phyloP scores from a whole-genome alignment of 208 protist genomes.

The Leishmania lainsoni region DNA sequence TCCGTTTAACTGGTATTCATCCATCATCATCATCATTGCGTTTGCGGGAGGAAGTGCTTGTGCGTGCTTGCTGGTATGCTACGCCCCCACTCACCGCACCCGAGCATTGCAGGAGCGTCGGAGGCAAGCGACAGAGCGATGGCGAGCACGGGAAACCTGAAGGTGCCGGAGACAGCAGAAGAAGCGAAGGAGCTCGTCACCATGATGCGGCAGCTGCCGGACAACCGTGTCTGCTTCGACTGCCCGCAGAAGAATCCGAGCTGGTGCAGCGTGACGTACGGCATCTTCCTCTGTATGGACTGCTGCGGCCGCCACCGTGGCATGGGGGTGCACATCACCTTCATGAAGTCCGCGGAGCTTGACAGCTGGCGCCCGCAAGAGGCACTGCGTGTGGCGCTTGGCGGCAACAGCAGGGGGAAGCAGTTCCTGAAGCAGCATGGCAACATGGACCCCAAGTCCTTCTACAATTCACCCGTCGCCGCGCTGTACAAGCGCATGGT shows the following conservation, averaged over 20 bases:
- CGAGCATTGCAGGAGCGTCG: neutral
- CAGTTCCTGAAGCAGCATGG: slow-evolving; percentile 90
- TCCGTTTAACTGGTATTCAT: neutral
- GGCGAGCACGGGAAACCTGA: slow-evolving; percentile 13
- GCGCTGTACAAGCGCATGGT: slow-evolving; percentile 73
- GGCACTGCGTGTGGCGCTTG: slow-evolving; percentile 85
- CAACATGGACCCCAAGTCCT: slow-evolving; percentile 61
- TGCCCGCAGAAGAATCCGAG: slow-evolving; percentile 95
- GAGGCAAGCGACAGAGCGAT: slow-evolving; percentile 3
- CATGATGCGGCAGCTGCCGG: slow-evolving; percentile 54
- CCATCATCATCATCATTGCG: neutral
- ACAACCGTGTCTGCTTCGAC: slow-evolving; percentile 96
- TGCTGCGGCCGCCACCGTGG: slow-evolving; percentile 95
- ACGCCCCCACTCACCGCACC: neutral
- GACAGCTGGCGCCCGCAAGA: slow-evolving; percentile 91
- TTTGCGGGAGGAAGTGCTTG: neutral
- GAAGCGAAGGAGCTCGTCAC: slow-evolving; percentile 80
- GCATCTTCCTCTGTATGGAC: slow-evolving; percentile 97
- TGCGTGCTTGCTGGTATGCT: neutral
- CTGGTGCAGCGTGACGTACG: slow-evolving; percentile 96
- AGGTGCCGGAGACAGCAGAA: slow-evolving; percentile 58
- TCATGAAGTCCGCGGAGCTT: slow-evolving; percentile 93
- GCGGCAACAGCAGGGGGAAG: slow-evolving; percentile 84
- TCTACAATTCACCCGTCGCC: slow-evolving; percentile 63
- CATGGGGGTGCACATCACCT: slow-evolving; percentile 96